These are phyloP conservation scores for Pestalotiopsis sp. DNA, from an alignment of 2,329 filamentous ascomycete genomes.

Conservation along the genomic window DNA sequence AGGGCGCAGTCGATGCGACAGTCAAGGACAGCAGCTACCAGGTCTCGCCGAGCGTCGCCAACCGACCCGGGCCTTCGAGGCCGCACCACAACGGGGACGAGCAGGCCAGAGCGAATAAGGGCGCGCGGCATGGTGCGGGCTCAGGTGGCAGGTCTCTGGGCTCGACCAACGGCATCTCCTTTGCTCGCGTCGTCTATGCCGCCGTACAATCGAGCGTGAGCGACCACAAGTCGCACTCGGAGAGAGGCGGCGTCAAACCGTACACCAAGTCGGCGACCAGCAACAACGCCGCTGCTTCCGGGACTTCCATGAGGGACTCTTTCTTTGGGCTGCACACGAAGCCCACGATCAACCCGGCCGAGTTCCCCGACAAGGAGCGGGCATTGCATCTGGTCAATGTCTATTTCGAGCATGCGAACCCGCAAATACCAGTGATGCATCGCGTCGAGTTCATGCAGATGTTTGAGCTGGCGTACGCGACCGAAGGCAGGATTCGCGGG, in stretches of 20 bases:
- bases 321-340: constrained; percentile 97
- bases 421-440: constrained; percentile 92
- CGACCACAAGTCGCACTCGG: constrained; percentile 67
- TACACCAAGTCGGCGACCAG: constrained; percentile 54
- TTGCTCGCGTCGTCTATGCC: constrained; percentile 90
- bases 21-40: constrained; percentile 36
- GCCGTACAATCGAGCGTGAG: constrained; percentile 78
- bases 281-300: constrained; percentile 49
- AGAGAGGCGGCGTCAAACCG: constrained; percentile 63
- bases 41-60: constrained; percentile 34
- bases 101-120: constrained; percentile 56
- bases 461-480: constrained; percentile 79
- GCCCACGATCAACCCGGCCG: constrained; percentile 81
- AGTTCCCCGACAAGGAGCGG: constrained; percentile 79
- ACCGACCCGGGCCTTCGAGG: constrained; percentile 31
- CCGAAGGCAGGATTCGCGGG: constrained; percentile 66
- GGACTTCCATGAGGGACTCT: constrained; percentile 88
- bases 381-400: constrained; percentile 74
- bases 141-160: constrained; percentile 82
- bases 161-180: constrained; percentile 88
- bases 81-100: constrained; percentile 36
- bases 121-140: constrained; percentile 43
- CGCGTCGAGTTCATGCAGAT: constrained; percentile 86
- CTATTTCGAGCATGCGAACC: constrained; percentile 96
- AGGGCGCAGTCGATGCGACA: constrained; percentile 35